Evolutionary conservation across 2,329 filamentous ascomycete species (phyloP).

Genomic region (Pseudogymnoascus sp.): DNA sequence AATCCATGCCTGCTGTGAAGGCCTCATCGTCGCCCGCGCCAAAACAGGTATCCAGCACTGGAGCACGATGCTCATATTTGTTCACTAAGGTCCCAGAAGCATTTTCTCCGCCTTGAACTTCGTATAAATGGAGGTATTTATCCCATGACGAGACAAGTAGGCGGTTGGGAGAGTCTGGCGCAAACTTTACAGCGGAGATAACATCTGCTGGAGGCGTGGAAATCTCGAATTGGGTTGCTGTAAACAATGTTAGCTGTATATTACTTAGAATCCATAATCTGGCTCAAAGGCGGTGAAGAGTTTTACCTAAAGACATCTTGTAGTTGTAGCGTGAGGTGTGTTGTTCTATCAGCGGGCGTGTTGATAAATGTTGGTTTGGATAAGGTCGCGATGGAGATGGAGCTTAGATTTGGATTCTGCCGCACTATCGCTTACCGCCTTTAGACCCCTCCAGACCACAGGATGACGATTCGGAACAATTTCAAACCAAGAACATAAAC

Average conservation of each 20-base stretch:
- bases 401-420: slow-evolving; percentile 14
- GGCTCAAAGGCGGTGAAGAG: neutral
- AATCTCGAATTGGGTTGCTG: slow-evolving; percentile 74
- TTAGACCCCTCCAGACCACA: slow-evolving; percentile 3
- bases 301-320: slow-evolving; percentile 10
- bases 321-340: neutral
- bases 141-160: slow-evolving; percentile 96
- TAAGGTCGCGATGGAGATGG: slow-evolving; percentile 11
- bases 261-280: neutral
- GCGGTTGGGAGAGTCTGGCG: slow-evolving; percentile 64
- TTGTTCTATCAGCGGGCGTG: neutral
- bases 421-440: slow-evolving; percentile 1
- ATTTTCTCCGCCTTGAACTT: slow-evolving; percentile 53
- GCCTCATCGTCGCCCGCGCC: slow-evolving; percentile 75
- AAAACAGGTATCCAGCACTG: slow-evolving; percentile 88
- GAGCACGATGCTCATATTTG: slow-evolving; percentile 74
- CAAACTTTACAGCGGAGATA: slow-evolving; percentile 81
- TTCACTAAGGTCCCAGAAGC: slow-evolving; percentile 56
- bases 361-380: slow-evolving; percentile 6
- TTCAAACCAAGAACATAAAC: neutral
- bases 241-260: slow-evolving; percentile 10
- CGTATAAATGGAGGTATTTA: slow-evolving; percentile 84
- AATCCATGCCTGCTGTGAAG: slow-evolving; percentile 81
- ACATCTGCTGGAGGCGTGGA: slow-evolving; percentile 77
- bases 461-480: slow-evolving; percentile 9